These are phyloP conservation scores for Pezicula rhizophila DNA, from an alignment of 2,329 filamentous ascomycete species.

Conservation along the genomic window DNA sequence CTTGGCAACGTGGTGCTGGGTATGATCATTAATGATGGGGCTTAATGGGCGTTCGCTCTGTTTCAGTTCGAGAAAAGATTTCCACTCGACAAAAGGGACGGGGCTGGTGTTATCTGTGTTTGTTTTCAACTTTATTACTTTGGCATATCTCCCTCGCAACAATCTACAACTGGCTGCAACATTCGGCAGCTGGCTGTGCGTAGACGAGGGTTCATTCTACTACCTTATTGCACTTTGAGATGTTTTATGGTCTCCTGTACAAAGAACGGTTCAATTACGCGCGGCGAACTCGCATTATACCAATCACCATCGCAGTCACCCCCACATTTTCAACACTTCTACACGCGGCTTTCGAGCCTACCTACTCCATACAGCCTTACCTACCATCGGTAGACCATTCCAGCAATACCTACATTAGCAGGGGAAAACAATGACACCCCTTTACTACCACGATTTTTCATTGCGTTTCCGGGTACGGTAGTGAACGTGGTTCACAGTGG, in stretches of 20 bases:
- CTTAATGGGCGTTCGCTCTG: conserved; percentile 22
- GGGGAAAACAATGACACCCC: too few relatives aligned
- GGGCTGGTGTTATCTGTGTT: conserved; percentile 22
- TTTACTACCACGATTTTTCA: too few relatives aligned
- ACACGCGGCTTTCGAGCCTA: neutral
- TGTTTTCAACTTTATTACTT: conserved; percentile 15
- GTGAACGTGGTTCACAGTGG: too few relatives aligned
- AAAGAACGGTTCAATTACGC: neutral
- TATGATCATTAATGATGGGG: conserved; percentile 41
- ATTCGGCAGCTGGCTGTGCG: conserved; percentile 19
- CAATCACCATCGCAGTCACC: neutral
- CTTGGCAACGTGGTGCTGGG: conserved; percentile 51
- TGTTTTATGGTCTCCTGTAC: neutral
- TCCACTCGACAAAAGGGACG: conserved; percentile 14
- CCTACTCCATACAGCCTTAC: neutral
- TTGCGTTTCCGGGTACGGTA: too few relatives aligned
- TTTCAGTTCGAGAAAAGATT: conserved; percentile 4
- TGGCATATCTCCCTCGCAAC: conserved; percentile 9
- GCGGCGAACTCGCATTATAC: neutral
- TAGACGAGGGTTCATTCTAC: conserved; percentile 8
- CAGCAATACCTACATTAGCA: too few relatives aligned
- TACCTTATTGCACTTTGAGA: neutral
- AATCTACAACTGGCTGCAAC: conserved; percentile 4
- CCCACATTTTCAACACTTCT: neutral
- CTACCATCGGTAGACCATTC: too few relatives aligned